Base-by-base conservation (phyloP, 2,329 filamentous ascomycete species). In the Venturia carpophila region DNA sequence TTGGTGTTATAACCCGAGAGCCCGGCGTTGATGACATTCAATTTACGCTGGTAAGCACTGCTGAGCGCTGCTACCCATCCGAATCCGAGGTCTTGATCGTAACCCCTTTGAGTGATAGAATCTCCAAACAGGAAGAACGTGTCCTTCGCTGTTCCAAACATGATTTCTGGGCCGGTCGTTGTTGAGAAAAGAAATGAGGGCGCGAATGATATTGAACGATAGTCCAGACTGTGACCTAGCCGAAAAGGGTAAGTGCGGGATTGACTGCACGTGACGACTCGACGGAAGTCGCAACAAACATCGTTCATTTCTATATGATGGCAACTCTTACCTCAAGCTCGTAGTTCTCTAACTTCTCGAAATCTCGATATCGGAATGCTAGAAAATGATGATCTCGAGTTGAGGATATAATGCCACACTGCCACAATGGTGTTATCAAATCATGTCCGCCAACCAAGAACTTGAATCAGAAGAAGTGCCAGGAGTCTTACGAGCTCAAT, bases 11-110 rank as follows among this genome's bases (percentile, higher is more conserved):
- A 97, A 10, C 93, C 93, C 70, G 85, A 89, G 68, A 95, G 86
- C 6, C 94, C 94, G 56, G 92, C 85, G 75, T 96, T 96, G 71
- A 97, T 79, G 60, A 99, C 85, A 77, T 97, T 93, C 17, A 94
- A 80, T 42, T 87, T 85, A 65, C 93, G 86, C 61, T 85, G 83
- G 72, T 90, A 92, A 65, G 83, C 90, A 69, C 84, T 77, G 73
- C 91, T 86, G 2, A 96, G 78, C 17, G 84, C 85, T 24, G 88
- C 84, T 66, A 87, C 85, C 70, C 95, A 90, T 0, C 83, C 90
- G 75, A 92, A 93, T 21, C 88, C 90, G 65, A 84, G 78, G 15
- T 58, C 52, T 15, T 82, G 76, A 60, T 86, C 79, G 45, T 64
- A 58, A 34, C 83, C 83, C 1, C 82, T 79, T 72, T 97, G 87